Evolutionary conservation across 2,329 filamentous ascomycete genomes (phyloP), one percentile per base, ranked within the genome.

Genomic region (Neopestalotiopsis sp.): DNA sequence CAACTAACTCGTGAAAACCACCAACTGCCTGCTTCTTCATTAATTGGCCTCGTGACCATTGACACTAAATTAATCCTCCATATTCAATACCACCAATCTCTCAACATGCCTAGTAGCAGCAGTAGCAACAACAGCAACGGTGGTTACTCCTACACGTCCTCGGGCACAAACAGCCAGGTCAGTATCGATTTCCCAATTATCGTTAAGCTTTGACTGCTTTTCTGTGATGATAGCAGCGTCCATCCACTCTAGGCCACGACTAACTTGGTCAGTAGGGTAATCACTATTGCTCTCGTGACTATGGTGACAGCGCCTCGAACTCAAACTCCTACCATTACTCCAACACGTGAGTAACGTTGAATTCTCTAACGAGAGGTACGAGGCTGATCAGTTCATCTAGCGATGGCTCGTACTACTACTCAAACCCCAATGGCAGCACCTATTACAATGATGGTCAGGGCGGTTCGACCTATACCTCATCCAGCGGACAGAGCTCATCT

Each of bases 391-490:
- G 10, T 6, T 5, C 7, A 3, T 17, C 63, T 30, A 88, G 86
- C 28, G 76, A 92, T 73, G 90, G 90, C 49, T 92, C 89, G 1
- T 93, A 93, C 84, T 92, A 93, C 82, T 93, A 93, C 81, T 88
- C 86, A 76, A 93, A 93, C 81, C 80, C 89, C 61, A 86, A 91
- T 71, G 89, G 90, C 14, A 91, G 88, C 75, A 91, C 88, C 53
- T 93, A 93, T 81, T 81, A 92, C 84, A 91, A 92, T 79, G 79
- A 84, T 72, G 89, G 90, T 59, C 76, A 77, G 12, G 90, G 90
- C 5, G 75, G 79, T 63, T 86, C 88, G 30, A 89, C 80, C 20
- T 93, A 93, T 80, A 93, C 88, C 20, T 73, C 88, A 10, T 80
- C 90, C 6, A 81, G 82, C 68, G 87, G 85, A 53, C 40, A 73